Conservation (phyloP, 2,329 filamentous ascomycete genomes). For the Neodidymelliopsis sp. region DNA sequence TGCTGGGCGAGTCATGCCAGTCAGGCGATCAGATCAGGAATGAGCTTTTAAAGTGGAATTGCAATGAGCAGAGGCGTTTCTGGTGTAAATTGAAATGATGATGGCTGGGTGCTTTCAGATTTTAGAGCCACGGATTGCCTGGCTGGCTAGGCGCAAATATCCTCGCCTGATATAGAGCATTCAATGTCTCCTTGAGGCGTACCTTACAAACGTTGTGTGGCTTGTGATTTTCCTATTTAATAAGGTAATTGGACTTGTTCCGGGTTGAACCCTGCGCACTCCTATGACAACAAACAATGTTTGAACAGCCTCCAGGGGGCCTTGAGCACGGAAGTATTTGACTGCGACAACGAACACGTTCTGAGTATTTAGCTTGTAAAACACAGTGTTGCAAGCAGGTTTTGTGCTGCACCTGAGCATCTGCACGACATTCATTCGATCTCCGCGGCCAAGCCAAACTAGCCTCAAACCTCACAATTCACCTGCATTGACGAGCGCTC, state of each 20-base stretch:
- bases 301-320: constrained; percentile 1
- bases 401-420: constrained; percentile 9
- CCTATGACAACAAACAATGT: constrained; percentile 16
- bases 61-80: constrained; percentile 5
- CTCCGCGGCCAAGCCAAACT: constrained; percentile 28
- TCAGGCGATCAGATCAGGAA: constrained; percentile 1
- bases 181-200: too few species aligned
- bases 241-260: constrained; percentile 1
- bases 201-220: too few species aligned
- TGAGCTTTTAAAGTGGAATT: neutral
- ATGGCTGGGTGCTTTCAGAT: neutral
- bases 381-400: neutral
- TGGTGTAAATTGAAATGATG: neutral
- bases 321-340: neutral
- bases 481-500: constrained; percentile 5
- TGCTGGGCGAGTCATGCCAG: constrained; percentile 57
- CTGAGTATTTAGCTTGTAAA: neutral
- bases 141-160: constrained; percentile 1
- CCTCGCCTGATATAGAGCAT: too few species aligned
- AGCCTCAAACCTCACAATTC: constrained; percentile 27
- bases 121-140: neutral
- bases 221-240: neutral
- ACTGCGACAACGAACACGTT: neutral
- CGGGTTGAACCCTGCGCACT: constrained; percentile 15
- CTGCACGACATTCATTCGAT: constrained; percentile 21